Conservation (phyloP, 176 grass and related monocot genomes). For the Oropetium thomaeum region DNA sequence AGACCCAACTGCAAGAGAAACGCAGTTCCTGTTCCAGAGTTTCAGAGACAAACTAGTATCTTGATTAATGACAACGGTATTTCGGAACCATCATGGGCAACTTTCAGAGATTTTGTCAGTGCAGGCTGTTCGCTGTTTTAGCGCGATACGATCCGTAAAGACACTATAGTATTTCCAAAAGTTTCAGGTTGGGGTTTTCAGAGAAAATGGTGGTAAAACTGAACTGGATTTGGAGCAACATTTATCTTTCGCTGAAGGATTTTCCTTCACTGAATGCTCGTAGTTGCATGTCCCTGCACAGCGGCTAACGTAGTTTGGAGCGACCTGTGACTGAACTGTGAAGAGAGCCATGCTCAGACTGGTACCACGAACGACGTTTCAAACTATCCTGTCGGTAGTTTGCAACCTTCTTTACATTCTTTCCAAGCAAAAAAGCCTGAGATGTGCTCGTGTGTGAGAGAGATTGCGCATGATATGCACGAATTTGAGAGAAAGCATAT, state of each 20-base stretch:
- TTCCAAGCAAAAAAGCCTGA: slow-evolving; percentile 3
- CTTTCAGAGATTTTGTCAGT: neutral
- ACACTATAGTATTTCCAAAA: neutral
- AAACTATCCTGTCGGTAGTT: neutral
- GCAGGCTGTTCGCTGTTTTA: neutral
- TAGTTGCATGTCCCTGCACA: neutral
- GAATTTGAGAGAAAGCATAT: slow-evolving; percentile 26
- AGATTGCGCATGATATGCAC: slow-evolving; percentile 12
- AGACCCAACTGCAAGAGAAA: neutral
- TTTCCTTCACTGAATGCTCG: no score
- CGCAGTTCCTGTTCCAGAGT: neutral
- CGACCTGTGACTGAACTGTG: neutral
- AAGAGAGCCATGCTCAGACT: slow-evolving; percentile 14
- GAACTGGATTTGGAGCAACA: neutral
- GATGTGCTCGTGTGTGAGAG: slow-evolving; percentile 34
- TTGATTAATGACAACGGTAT: neutral
- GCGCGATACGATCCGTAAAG: neutral
- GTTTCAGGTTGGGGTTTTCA: slow-evolving; percentile 6
- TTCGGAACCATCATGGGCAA: neutral
- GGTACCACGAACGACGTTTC: neutral
- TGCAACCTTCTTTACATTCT: slow-evolving; percentile 1
- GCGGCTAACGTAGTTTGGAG: neutral
- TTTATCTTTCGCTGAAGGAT: no score
- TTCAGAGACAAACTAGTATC: neutral
- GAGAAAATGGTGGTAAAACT: neutral